Conservation (phyloP, 768 basidiomycete genomes). For the Agaricus subrufescens region DNA sequence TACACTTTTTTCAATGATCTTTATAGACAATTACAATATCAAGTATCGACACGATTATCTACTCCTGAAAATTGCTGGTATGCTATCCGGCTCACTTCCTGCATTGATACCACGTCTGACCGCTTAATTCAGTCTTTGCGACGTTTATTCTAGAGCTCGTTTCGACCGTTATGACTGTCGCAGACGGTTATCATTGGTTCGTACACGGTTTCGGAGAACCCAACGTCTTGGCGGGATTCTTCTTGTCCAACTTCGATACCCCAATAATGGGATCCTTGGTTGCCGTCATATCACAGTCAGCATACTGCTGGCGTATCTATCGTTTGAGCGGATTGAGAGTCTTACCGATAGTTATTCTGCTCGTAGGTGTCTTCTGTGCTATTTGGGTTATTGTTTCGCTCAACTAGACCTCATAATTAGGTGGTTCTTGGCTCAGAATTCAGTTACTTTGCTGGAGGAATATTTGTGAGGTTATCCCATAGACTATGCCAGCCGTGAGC, state of each 20-base stretch:
- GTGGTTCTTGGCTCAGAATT: background rate
- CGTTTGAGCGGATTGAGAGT: background rate
- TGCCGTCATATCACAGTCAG: background rate
- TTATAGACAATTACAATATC: background rate
- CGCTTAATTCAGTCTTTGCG: background rate
- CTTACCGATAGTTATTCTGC: background rate
- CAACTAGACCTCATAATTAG: background rate
- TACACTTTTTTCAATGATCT: background rate
- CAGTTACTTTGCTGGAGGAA: background rate
- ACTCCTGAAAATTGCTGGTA: background rate
- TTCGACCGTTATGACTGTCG: background rate
- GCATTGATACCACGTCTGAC: background rate
- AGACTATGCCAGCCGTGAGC: background rate
- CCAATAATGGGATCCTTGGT: constrained; percentile 1
- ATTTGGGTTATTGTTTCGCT: background rate
- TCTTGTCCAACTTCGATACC: constrained; percentile 1
- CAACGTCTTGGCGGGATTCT: background rate
- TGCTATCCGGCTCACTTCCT: background rate
- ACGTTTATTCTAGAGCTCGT: background rate
- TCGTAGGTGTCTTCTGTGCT: background rate
- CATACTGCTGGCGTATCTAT: constrained; percentile 7
- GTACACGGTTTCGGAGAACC: constrained; percentile 1
- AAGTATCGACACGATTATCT: constrained; percentile 2
- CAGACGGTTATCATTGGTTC: constrained; percentile 2
- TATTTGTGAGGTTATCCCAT: background rate